phyloP scores from a whole-genome alignment of 2,329 filamentous ascomycete genomes.

The Microdochium nivale region DNA sequence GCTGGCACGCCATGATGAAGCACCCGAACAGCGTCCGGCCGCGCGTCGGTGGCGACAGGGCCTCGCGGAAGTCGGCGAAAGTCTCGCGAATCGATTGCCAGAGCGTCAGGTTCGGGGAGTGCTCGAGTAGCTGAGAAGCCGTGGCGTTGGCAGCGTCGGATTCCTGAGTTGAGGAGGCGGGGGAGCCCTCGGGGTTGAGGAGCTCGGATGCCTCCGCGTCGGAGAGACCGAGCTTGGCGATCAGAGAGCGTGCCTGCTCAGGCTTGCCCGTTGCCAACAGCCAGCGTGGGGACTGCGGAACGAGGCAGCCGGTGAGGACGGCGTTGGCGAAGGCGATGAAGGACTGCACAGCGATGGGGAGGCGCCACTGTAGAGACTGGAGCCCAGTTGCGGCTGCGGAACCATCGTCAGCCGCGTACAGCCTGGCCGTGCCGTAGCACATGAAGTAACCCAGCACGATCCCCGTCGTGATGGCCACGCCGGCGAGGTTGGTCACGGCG shows the following conservation, averaged over 20 bases:
- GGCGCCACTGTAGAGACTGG: constrained; percentile 44
- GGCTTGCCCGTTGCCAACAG: constrained; percentile 32
- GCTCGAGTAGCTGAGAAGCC: constrained; percentile 6
- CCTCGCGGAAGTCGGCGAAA: constrained; percentile 20
- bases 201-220: constrained; percentile 33
- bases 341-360: constrained; percentile 36
- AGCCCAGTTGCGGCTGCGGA: too few species aligned
- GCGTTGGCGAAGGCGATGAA: constrained; percentile 22
- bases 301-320: constrained; percentile 16
- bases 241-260: constrained; percentile 31
- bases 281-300: constrained; percentile 48
- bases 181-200: constrained; percentile 10
- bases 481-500: constrained; percentile 40
- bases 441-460: constrained; percentile 49
- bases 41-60: constrained; percentile 28
- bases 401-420: constrained; percentile 13
- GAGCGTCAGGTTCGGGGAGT: constrained; percentile 17
- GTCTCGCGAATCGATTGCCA: constrained; percentile 17
- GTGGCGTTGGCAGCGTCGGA: background rate
- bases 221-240: constrained; percentile 31
- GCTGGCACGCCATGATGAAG: constrained; percentile 51
- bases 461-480: constrained; percentile 42
- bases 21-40: constrained; percentile 40
- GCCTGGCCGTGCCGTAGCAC: constrained; percentile 45
- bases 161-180: too few species aligned